These are phyloP conservation scores for Protomyces gravidus DNA, from an alignment of 1,139 yeast species.

Conservation along the genomic window DNA sequence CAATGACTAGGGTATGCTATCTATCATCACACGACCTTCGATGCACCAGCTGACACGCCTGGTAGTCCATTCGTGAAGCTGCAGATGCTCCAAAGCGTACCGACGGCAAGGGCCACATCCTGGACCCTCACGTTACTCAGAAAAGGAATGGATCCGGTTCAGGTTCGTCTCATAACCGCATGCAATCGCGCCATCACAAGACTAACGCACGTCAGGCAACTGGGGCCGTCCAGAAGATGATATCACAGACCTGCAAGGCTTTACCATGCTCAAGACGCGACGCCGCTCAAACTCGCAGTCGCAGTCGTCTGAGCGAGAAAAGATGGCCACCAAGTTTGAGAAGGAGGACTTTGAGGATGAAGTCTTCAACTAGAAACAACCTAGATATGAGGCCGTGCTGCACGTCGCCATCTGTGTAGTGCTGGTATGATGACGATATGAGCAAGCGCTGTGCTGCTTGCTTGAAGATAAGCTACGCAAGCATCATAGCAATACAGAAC, in stretches of 20 bases:
- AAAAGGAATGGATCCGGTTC: constrained; percentile 19
- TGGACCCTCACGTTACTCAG: constrained; percentile 20
- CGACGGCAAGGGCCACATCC: constrained; percentile 26
- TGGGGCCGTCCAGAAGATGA: constrained; percentile 26
- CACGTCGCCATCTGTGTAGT: too few species aligned
- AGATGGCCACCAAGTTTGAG: constrained; percentile 25
- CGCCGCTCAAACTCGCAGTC: constrained; percentile 21
- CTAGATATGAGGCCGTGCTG: too few species aligned
- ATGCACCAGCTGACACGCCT: neutral
- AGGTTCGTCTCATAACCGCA: neutral
- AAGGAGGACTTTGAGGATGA: constrained; percentile 18
- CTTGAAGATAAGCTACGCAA: too few species aligned
- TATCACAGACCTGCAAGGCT: constrained; percentile 11
- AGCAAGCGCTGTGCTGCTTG: too few species aligned
- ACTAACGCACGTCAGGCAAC: constrained; percentile 4
- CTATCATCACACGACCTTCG: neutral
- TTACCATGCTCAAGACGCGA: constrained; percentile 20
- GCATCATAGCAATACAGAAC: too few species aligned
- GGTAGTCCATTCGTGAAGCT: neutral
- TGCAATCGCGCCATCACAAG: neutral
- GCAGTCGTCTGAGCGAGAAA: constrained; percentile 13
- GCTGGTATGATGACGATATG: too few species aligned
- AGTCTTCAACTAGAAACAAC: constrained; percentile 6
- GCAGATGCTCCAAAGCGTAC: constrained; percentile 21
- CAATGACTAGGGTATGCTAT: neutral